Conservation (phyloP, 345 rosid genomes). For the Mallotus nudiflorus region DNA sequence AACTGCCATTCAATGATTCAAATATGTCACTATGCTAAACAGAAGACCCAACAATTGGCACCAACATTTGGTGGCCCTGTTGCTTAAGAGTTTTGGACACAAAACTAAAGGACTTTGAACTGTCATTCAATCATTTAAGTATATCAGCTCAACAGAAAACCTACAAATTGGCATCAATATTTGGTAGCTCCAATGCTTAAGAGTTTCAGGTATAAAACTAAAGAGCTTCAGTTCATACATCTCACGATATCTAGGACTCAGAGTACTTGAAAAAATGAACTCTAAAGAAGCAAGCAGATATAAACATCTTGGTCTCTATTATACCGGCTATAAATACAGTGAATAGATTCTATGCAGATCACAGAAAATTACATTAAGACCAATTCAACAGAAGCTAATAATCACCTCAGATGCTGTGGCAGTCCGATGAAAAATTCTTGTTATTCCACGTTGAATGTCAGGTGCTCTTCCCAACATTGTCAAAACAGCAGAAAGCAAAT, state of each 20-base stretch:
- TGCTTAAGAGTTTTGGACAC: too few species aligned
- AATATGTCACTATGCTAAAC: slow-evolving; percentile 6
- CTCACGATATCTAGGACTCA: neutral
- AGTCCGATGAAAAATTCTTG: slow-evolving; percentile 90
- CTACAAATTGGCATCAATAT: neutral
- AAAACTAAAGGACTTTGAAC: slow-evolving; percentile 40
- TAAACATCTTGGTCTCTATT: too few species aligned
- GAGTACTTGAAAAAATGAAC: neutral
- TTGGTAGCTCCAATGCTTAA: neutral
- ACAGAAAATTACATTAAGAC: too few species aligned
- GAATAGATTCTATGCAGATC: too few species aligned
- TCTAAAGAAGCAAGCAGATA: neutral
- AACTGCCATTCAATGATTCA: slow-evolving; percentile 58
- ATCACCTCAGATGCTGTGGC: slow-evolving; percentile 86
- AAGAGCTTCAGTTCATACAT: neutral
- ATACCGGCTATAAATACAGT: too few species aligned
- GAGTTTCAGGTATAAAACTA: neutral
- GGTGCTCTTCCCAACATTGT: slow-evolving; percentile 70
- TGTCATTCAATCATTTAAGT: slow-evolving; percentile 43
- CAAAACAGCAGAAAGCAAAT: slow-evolving; percentile 67
- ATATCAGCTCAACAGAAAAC: neutral
- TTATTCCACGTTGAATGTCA: slow-evolving; percentile 95
- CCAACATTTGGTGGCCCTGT: neutral
- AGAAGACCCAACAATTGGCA: neutral
- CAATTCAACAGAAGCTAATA: slow-evolving; percentile 13